Evolutionary conservation across 169 alveolate species (phyloP), one percentile per base, ranked within the genome.

Genomic region (Theileria annulata): DNA sequence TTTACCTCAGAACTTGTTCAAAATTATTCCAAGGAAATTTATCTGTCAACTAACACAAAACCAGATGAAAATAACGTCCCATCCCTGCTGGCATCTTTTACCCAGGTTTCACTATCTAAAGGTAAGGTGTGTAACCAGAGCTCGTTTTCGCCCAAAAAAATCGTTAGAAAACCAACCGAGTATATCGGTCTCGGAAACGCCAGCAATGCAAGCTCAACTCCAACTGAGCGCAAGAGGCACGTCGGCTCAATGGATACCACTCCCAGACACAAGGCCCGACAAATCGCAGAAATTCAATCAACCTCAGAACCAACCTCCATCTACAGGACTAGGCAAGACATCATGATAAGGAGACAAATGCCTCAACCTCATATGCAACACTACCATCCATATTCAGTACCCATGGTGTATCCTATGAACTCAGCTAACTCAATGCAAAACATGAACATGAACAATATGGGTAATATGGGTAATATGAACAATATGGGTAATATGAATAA

Each of bases 51-150:
- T 15, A 31, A 31, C 31, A 64, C 73, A 37, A 56, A 56, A 25
- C 35, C 66, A 10, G 77, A 70, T 8, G 88, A 81, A 33, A n/a
- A 5, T 27, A 62, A 75, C 31, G 58, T 49, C 17, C 63, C 71
- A n/a, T 64, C 73, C 9, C 23, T 75, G 28, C 33, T 81, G 58
- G 84, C 88, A 5, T 71, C 64, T 8, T 81, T 37, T 31, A 78
- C 77, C 23, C 35, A 37, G 69, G n/a, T 81, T 28, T 59, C 77
- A 28, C 63, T 81, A 56, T 17, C 68, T 17, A 62, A 60, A 31
- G 85, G 85, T 12, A 77, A 81, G 37, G 25, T 27, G 25, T 59
- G 28, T 21, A 48, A 25, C 5, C 88, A 81, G 75, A 72, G 85
- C 4, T 48, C 72, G 10, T 47, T 81, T 10, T 17, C 31, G 30